Base-by-base conservation (phyloP, 75 land plant species). In the Chamaecyparis obtusa region DNA sequence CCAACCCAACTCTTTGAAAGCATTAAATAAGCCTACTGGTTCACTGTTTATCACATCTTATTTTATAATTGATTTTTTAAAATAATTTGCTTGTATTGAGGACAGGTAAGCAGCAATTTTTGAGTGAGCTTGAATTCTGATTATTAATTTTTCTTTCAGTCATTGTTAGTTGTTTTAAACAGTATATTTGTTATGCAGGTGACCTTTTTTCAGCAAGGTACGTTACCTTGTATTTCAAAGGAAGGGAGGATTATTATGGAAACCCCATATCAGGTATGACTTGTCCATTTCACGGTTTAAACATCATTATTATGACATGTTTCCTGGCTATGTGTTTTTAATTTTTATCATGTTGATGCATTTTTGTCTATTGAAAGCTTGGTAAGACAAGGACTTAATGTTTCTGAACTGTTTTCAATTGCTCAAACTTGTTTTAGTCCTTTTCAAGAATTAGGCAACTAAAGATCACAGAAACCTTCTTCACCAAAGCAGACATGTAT, bases 131-230 rank as follows among this genome's bases (percentile, higher is more conserved):
- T 83, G 24, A 19, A 27, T 43, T 41, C 32, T 83, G 44, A 83
- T 83, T 44, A n/a, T 39, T 41, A 64, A 24, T 41, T 83, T 43
- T 37, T 24, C 41, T 41, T 24, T 24, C n/a, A 41, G 49, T 5
- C 49, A 24, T 44, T 83, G 32, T 44, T 24, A 44, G 41, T 48
- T 8, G 32, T 72, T 44, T 32, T 86, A 76, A 84, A 55, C 21
- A 79, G 54, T 32, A 39, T 60, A n/a, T 24, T 56, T 85, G 85
- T 86, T 80, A 83, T 86, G 69, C 91, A 97, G 99, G 88, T 97
- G 2, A 94, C 92, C 15, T 97, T 97, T 84, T 97, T 97, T 87
- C 96, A 95, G 90, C 97, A 97, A 86, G 99, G 97, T n/a, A 95
- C 99, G 37, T 89, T 97, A 60, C 99, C 99, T 57, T 97, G 99